phyloP scores from a whole-genome alignment of 441 rosid genomes.

The Populus trichocarpa region DNA sequence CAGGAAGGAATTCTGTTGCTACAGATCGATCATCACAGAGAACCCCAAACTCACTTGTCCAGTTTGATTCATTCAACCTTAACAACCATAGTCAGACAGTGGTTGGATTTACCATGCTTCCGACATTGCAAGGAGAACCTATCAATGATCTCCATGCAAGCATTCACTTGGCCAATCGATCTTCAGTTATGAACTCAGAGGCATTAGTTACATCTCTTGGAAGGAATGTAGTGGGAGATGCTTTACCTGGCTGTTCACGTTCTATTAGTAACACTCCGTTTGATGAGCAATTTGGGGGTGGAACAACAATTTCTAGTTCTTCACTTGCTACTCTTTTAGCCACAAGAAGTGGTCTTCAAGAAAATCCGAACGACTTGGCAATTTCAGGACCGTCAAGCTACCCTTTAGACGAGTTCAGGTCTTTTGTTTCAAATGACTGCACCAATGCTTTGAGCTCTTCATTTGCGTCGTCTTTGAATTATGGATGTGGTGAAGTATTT shows the following conservation, averaged over 20 bases:
- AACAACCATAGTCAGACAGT: slow-evolving; percentile 29
- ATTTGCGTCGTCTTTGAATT: slow-evolving; percentile 26
- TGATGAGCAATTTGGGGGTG: slow-evolving; percentile 37
- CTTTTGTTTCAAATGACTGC: slow-evolving; percentile 31
- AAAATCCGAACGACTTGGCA: slow-evolving; percentile 36
- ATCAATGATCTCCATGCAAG: slow-evolving; percentile 20
- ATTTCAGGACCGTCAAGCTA: slow-evolving; percentile 34
- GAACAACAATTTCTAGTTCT: slow-evolving; percentile 33
- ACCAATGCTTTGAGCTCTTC: slow-evolving; percentile 35
- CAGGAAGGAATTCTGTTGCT: slow-evolving; percentile 23
- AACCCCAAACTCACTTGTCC: slow-evolving; percentile 22
- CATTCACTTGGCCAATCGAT: slow-evolving; percentile 16
- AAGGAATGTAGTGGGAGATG: slow-evolving; percentile 35
- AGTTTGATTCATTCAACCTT: slow-evolving; percentile 30
- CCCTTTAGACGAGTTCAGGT: slow-evolving; percentile 40
- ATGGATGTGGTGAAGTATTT: slow-evolving; percentile 32
- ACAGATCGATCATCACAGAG: slow-evolving; percentile 29
- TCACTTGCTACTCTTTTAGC: slow-evolving; percentile 37
- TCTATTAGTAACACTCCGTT: slow-evolving; percentile 25
- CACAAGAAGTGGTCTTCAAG: slow-evolving; percentile 47
- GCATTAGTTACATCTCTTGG: slow-evolving; percentile 30
- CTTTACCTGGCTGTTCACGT: slow-evolving; percentile 26
- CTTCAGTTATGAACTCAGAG: slow-evolving; percentile 24
- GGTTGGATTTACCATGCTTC: slow-evolving; percentile 26
- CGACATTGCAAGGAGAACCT: slow-evolving; percentile 35